Base-by-base conservation (phyloP, 306 rosid genomes). In the Styphnolobium japonicum region DNA sequence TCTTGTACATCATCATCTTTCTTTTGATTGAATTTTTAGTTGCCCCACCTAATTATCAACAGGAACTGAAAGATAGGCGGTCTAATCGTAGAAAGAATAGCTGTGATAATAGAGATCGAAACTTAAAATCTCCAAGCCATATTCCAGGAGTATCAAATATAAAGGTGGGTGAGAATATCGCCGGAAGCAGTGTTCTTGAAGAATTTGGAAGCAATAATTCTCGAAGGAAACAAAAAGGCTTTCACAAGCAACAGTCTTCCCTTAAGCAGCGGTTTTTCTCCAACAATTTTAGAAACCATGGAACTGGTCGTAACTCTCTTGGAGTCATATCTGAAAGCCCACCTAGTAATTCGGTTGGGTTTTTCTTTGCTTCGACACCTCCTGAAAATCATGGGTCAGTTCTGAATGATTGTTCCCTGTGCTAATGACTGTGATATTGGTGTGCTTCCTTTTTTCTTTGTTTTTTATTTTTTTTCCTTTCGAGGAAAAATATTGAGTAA, bases 311-410 rank as follows among this genome's bases (percentile, higher is more conserved):
- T 25, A 89, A 83, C 82, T 77, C 92, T 84, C 82, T 73, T 10
- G 98, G 99, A 81, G 81, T 87, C 73, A 67, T 95, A 81, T 89
- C 97, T 62, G 99, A 91, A 86, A 95, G 98, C 80, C 98, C 99
- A 2, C 98, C 98, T 43, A 91, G 96, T 81, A 90, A 86, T 81
- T 92, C 99, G 4, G 90, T 95, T 87, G 99, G 99, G 55, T 95
- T 86, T 88, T 95, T 93, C 98, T 95, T 91, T 84, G 85, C 90
- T 76, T 93, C 99, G 72, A 93, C 99, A 0, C 96, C 97, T 79
- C 99, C 99, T 75, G 99, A 95, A 76, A 89, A 79, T 86, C 89
- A 90, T 43, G 65, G 98, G 99, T 95, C 84, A 91, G 97, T 90
- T 81, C 66, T 56, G 75, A 76, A 65, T 61, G 74, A 62, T 73